Conservation (phyloP, 768 basidiomycete species). For the Leccinellum albellum region DNA sequence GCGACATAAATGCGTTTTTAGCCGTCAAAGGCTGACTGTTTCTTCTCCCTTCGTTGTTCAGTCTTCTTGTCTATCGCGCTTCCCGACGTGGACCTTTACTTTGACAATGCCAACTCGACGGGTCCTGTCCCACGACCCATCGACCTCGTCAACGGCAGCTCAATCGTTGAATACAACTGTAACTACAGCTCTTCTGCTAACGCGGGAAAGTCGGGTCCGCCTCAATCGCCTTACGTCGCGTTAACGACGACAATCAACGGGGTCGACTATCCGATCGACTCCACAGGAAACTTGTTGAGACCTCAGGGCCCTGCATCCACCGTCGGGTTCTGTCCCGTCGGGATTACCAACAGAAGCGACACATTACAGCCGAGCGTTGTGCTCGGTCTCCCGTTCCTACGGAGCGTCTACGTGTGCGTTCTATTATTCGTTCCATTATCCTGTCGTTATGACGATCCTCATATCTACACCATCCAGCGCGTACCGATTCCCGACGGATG, state of each 20-base stretch:
- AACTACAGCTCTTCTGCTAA: not conserved
- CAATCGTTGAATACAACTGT: slow-evolving; percentile 16
- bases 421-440: not conserved
- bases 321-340: slow-evolving; percentile 18
- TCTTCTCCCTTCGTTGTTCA: not conserved
- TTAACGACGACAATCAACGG: slow-evolving; percentile 31
- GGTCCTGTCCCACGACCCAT: slow-evolving; percentile 22
- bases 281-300: slow-evolving; percentile 18
- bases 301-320: not conserved
- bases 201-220: not conserved
- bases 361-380: slow-evolving; percentile 12
- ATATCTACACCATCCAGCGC: slow-evolving; percentile 14
- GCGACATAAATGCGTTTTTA: not conserved
- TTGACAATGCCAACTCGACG: slow-evolving; percentile 13
- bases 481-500: slow-evolving; percentile 30
- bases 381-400: slow-evolving; percentile 28
- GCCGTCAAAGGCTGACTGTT: not conserved
- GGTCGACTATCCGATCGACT: slow-evolving; percentile 30
- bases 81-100: slow-evolving; percentile 18
- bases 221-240: slow-evolving; percentile 20
- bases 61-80: slow-evolving; percentile 15
- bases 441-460: not conserved
- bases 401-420: slow-evolving; percentile 31
- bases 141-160: not conserved
- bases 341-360: slow-evolving; percentile 13